These are phyloP conservation scores for Colletotrichum orchidophilum DNA, from an alignment of 2,329 filamentous ascomycete genomes.

Conservation along the genomic window DNA sequence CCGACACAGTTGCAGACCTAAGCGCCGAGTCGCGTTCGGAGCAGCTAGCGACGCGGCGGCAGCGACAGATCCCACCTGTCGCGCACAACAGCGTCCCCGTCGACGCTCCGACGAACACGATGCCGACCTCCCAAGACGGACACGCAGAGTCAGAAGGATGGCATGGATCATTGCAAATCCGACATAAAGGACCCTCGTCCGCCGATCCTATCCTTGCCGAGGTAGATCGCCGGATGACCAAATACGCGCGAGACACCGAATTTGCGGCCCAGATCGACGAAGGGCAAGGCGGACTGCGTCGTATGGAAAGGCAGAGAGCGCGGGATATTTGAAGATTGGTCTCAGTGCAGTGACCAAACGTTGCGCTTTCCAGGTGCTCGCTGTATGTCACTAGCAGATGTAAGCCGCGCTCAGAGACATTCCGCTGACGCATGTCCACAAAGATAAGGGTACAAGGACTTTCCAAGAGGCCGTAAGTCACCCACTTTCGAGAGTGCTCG, in stretches of 20 bases:
- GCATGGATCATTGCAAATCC: background rate
- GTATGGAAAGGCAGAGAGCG: background rate
- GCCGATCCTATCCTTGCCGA: background rate
- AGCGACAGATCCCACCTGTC: background rate
- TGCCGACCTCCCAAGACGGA: background rate
- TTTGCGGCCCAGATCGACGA: background rate
- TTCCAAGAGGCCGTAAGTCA: background rate
- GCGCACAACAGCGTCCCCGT: no score
- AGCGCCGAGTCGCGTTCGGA: background rate
- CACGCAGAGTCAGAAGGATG: background rate
- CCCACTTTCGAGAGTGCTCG: background rate
- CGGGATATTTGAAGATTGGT: background rate
- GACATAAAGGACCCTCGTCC: background rate
- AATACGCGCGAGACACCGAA: background rate
- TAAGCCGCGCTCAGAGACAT: background rate
- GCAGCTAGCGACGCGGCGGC: background rate
- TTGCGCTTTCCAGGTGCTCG: no score
- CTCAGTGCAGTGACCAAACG: background rate
- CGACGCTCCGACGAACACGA: background rate
- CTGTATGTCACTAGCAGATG: background rate
- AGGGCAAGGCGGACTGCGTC: background rate
- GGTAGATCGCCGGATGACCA: background rate
- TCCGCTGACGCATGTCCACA: background rate
- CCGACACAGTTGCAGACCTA: background rate
- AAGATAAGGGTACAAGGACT: background rate